Conservation (phyloP, 164 flowering plant genomes). For the Vitis labrusca region DNA sequence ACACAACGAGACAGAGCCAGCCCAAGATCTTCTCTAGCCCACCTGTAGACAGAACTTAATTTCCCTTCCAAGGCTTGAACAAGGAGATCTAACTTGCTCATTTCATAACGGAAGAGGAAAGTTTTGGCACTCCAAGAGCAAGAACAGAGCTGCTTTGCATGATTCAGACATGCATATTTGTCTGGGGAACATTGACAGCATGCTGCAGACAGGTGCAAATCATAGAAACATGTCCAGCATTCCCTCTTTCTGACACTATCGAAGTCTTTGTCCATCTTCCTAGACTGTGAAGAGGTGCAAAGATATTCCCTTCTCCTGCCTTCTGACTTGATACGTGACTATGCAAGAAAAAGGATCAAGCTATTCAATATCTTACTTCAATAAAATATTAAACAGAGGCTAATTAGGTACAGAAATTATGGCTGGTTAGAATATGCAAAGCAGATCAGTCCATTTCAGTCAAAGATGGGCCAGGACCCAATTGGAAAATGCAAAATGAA, state of each 20-base stretch:
- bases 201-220: conserved; percentile 71
- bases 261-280: conserved; percentile 52
- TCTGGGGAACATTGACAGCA: conserved; percentile 66
- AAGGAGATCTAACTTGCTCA: conserved; percentile 54
- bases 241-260: conserved; percentile 54
- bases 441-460: no score
- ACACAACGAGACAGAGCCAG: conserved; percentile 39
- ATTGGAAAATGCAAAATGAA: no score
- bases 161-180: conserved; percentile 61
- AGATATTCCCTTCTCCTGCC: conserved; percentile 49
- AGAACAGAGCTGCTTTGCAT: conserved; percentile 67
- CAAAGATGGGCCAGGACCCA: no score
- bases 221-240: conserved; percentile 60
- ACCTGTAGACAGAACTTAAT: conserved; percentile 65
- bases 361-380: background rate
- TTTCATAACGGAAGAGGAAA: conserved; percentile 64
- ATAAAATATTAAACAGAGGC: no score
- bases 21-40: conserved; percentile 74
- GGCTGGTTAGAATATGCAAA: no score
- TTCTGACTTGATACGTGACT: conserved; percentile 62
- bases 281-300: conserved; percentile 32
- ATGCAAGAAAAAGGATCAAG: conserved; percentile 6
- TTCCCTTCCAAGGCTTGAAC: conserved; percentile 76
- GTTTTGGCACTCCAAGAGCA: conserved; percentile 56
- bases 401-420: no score